These are phyloP conservation scores for Ophiostoma sp. DNA, from an alignment of 2,329 filamentous ascomycete genomes.

Conservation along the genomic window DNA sequence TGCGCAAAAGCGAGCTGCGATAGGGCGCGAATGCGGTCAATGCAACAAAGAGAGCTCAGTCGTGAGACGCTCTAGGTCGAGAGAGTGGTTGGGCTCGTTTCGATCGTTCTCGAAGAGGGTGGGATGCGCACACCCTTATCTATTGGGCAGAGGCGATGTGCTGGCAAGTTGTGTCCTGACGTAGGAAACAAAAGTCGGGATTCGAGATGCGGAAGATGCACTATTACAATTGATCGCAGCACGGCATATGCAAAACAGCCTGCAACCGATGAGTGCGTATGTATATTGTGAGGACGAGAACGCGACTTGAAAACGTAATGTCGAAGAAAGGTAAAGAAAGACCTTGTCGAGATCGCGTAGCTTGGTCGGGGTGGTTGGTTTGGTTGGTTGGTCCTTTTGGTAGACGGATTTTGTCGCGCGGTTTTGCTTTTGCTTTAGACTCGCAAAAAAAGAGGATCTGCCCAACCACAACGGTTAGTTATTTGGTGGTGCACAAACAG, in stretches of 20 bases:
- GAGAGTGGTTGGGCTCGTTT: conserved; percentile 17
- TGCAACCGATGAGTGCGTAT: conserved; percentile 47
- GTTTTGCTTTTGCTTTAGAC: conserved; percentile 5
- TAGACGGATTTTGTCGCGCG: not conserved
- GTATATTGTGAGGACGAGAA: not conserved
- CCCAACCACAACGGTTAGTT: conserved; percentile 41
- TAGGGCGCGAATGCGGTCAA: not conserved
- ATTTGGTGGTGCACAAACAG: conserved; percentile 31
- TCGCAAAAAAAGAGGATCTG: conserved; percentile 38
- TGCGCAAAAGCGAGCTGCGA: not conserved
- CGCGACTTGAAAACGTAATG: not conserved
- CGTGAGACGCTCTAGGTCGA: not conserved
- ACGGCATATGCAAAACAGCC: conserved; percentile 57
- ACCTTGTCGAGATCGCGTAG: conserved; percentile 20
- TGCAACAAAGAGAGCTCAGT: not conserved
- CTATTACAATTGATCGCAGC: conserved; percentile 50
- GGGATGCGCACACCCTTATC: conserved; percentile 53
- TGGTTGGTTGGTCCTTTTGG: conserved; percentile 28
- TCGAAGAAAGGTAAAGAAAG: not conserved
- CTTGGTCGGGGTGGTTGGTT: conserved; percentile 19
- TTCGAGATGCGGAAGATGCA: conserved; percentile 41
- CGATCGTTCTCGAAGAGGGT: conserved; percentile 36
- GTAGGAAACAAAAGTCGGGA: conserved; percentile 33
- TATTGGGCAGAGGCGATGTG: conserved; percentile 62
- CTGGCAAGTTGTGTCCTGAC: conserved; percentile 57